Percentiles rank a stretch among this genome's conserved stretches.
Evolutionary conservation across 2,329 filamentous ascomycete species (phyloP).

Genomic region (Pseudogymnoascus sp.): DNA sequence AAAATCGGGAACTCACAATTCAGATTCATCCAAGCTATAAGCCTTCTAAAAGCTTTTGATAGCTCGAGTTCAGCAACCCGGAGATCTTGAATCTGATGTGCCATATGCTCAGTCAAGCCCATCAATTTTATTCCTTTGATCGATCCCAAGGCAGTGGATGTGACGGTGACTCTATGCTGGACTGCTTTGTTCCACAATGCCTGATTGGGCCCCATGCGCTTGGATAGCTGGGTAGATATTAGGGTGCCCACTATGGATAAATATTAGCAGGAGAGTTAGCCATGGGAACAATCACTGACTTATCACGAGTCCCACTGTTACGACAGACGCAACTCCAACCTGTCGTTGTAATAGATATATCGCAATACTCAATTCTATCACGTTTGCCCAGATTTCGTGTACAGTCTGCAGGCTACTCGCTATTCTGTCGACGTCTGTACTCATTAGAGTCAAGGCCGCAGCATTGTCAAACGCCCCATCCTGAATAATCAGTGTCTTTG

Average conservation of each 20-base stretch:
- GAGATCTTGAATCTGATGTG: not conserved
- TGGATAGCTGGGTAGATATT: constrained; percentile 2
- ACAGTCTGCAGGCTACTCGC: constrained; percentile 21
- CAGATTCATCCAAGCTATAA: not conserved
- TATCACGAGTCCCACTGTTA: not conserved
- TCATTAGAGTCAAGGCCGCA: constrained; percentile 38
- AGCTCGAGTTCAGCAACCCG: not conserved
- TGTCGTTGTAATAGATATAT: constrained; percentile 31
- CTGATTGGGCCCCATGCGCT: not conserved
- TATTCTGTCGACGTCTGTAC: constrained; percentile 32
- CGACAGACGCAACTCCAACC: constrained; percentile 22
- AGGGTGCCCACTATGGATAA: not conserved
- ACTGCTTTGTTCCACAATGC: constrained; percentile 30
- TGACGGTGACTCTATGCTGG: constrained; percentile 31
- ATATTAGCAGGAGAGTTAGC: not conserved
- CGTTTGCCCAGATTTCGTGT: constrained; percentile 33
- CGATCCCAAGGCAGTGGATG: constrained; percentile 29
- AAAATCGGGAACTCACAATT: not conserved
- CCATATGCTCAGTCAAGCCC: constrained; percentile 25
- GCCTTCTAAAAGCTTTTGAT: constrained; percentile 6
- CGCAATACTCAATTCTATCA: constrained; percentile 32
- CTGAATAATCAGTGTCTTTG: constrained; percentile 33
- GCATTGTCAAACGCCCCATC: constrained; percentile 25
- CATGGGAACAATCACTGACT: not conserved
- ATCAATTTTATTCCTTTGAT: constrained; percentile 37